Percentiles rank a stretch among this genome's conserved stretches.
These are phyloP conservation scores for Pleurotus tuber-regium DNA, from an alignment of 768 basidiomycete genomes.

Conservation along the genomic window DNA sequence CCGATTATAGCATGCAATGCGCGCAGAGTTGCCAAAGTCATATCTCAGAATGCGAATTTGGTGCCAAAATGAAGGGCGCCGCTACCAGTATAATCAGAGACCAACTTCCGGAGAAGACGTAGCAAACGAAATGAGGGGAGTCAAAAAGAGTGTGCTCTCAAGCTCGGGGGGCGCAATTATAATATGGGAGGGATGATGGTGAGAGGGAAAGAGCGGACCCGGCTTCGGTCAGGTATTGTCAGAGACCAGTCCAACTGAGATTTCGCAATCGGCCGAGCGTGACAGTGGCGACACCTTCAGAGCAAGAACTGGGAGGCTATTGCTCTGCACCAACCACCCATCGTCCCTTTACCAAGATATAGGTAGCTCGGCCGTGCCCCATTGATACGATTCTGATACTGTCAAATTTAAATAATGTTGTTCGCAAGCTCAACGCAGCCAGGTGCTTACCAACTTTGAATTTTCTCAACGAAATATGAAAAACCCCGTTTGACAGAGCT, in stretches of 20 bases:
- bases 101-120: neutral
- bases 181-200: neutral
- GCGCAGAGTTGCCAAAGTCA: conserved; percentile 64
- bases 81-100: neutral
- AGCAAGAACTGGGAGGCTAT: neutral
- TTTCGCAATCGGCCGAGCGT: conserved; percentile 7
- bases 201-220: neutral
- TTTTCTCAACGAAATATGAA: no score
- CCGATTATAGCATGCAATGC: conserved; percentile 66
- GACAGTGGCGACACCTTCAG: neutral
- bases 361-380: neutral
- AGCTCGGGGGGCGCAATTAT: neutral
- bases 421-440: no score
- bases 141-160: neutral
- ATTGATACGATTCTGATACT: no score
- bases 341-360: no score
- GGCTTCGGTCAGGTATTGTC: neutral
- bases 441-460: no score
- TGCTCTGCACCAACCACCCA: no score
- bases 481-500: no score
- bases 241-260: conserved; percentile 1
- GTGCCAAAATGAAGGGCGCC: neutral
- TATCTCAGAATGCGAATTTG: conserved; percentile 14
- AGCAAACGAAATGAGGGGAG: neutral
- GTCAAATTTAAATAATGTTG: no score